A percentile compares a stretch with the other conserved stretches of the same genome.
Evolutionary conservation across 495 filamentous ascomycete genomes (phyloP).

Genomic region (Friedmanniomyces endolithicus): DNA sequence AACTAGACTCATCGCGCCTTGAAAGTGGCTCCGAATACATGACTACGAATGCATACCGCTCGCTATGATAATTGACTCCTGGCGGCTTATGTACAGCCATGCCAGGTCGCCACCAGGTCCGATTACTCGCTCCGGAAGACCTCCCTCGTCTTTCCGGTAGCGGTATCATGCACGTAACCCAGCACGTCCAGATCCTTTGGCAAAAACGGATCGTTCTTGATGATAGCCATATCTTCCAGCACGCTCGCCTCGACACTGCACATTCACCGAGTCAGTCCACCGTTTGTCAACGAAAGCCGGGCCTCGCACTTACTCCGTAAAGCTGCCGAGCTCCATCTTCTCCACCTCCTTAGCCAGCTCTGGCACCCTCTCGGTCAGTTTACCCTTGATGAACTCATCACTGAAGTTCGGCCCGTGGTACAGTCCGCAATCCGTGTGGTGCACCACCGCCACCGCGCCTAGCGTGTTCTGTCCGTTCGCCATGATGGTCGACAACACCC

Average conservation of each 20-base stretch:
- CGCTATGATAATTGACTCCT: too few species aligned
- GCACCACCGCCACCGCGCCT: conserved; percentile 3
- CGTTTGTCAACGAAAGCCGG: too few species aligned
- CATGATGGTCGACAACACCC: not conserved
- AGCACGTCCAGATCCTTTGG: conserved; percentile 10
- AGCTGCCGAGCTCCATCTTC: conserved; percentile 1
- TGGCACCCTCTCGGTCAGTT: not conserved
- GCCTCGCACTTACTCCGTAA: conserved; percentile 14
- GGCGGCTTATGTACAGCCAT: too few species aligned
- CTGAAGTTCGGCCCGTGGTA: not conserved
- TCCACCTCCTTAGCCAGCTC: not conserved
- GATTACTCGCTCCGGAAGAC: not conserved
- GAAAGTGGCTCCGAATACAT: not conserved
- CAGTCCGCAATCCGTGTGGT: conserved; percentile 8
- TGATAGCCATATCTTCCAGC: conserved; percentile 9
- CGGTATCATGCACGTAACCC: conserved; percentile 4
- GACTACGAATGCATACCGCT: too few species aligned
- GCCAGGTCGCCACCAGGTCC: too few species aligned
- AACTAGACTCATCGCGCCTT: not conserved
- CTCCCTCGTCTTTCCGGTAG: conserved; percentile 9
- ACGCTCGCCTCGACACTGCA: conserved; percentile 9
- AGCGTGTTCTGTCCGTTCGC: not conserved
- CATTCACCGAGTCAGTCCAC: not conserved
- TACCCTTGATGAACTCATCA: not conserved
- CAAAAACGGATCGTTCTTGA: conserved; percentile 9